A percentile compares a stretch with the other conserved stretches of the same genome.
These are phyloP conservation scores for Dovyalis caffra DNA, from an alignment of 345 rosid genomes.

Conservation along the genomic window DNA sequence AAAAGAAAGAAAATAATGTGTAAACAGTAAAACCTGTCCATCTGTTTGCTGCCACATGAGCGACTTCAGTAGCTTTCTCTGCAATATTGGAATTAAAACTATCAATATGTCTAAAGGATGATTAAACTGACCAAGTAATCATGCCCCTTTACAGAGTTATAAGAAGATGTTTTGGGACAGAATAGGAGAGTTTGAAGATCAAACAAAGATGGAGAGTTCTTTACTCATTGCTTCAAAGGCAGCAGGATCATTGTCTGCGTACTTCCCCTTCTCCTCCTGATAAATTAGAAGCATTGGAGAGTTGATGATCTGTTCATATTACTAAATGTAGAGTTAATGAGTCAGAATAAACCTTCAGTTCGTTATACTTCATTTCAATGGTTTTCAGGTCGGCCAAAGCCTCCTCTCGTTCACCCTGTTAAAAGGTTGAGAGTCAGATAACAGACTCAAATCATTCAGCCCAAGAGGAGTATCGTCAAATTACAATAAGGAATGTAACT, in stretches of 20 bases:
- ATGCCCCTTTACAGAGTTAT: not conserved
- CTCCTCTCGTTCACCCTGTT: slow-evolving; percentile 68
- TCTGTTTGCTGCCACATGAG: slow-evolving; percentile 84
- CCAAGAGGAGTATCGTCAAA: not conserved
- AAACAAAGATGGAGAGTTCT: slow-evolving; percentile 24
- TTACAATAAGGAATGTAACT: not conserved
- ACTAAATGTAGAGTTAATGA: not conserved
- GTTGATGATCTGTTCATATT: not conserved
- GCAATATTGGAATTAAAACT: slow-evolving; percentile 19
- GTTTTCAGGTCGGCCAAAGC: slow-evolving; percentile 67
- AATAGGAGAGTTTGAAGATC: not conserved
- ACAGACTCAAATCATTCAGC: too few relatives aligned
- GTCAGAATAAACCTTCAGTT: slow-evolving; percentile 54
- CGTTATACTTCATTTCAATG: slow-evolving; percentile 55
- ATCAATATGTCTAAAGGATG: not conserved
- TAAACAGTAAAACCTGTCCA: slow-evolving; percentile 72
- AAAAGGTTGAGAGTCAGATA: not conserved
- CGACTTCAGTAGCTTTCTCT: slow-evolving; percentile 74
- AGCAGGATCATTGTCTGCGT: slow-evolving; percentile 94
- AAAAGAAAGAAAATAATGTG: not conserved
- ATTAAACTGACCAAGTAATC: not conserved
- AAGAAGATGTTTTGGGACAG: not conserved
- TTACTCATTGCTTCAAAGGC: slow-evolving; percentile 83
- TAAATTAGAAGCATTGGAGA: slow-evolving; percentile 19
- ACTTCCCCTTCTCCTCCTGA: slow-evolving; percentile 83